phyloP scores from a whole-genome alignment of 2,329 filamentous ascomycete species.

The Bisporella sp. region DNA sequence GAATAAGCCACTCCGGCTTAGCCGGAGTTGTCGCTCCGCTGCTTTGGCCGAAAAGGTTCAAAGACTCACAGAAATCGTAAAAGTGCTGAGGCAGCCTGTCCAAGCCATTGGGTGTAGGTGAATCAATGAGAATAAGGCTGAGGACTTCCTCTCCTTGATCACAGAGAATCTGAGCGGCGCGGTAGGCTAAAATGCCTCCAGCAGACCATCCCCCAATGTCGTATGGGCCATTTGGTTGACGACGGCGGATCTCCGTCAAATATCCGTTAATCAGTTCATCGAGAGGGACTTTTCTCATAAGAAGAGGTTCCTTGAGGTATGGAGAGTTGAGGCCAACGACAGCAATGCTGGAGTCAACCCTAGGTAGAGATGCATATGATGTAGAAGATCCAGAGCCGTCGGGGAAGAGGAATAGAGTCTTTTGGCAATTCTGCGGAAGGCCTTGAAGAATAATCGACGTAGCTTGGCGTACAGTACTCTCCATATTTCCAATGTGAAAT shows the following conservation, averaged over 20 bases:
- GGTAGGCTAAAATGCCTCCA: conserved; percentile 43
- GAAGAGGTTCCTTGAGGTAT: conserved; percentile 27
- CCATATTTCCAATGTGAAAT: conserved; percentile 4
- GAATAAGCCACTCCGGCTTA: conserved; percentile 39
- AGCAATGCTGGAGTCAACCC: conserved; percentile 24
- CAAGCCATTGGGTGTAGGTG: conserved; percentile 36
- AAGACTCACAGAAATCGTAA: conserved; percentile 40
- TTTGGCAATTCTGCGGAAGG: conserved; percentile 10
- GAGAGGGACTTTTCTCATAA: conserved; percentile 26
- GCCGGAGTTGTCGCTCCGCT: conserved; percentile 8
- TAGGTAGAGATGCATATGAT: conserved; percentile 32
- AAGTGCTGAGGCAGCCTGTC: conserved; percentile 41
- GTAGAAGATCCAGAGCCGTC: conserved; percentile 37
- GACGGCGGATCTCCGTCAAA: conserved; percentile 37
- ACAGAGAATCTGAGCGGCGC: conserved; percentile 34
- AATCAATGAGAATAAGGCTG: conserved; percentile 35
- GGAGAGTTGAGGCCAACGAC: conserved; percentile 36
- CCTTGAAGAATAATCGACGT: conserved; percentile 30
- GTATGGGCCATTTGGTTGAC: conserved; percentile 40
- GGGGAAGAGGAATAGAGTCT: conserved; percentile 35
- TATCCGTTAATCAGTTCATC: conserved; percentile 31
- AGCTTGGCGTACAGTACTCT: conserved; percentile 2
- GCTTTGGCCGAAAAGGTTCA: conserved; percentile 33
- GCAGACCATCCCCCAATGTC: conserved; percentile 47
- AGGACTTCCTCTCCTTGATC: conserved; percentile 31